Base-by-base conservation (phyloP, 805 yeast genomes). In the Kuraishia cidri region DNA sequence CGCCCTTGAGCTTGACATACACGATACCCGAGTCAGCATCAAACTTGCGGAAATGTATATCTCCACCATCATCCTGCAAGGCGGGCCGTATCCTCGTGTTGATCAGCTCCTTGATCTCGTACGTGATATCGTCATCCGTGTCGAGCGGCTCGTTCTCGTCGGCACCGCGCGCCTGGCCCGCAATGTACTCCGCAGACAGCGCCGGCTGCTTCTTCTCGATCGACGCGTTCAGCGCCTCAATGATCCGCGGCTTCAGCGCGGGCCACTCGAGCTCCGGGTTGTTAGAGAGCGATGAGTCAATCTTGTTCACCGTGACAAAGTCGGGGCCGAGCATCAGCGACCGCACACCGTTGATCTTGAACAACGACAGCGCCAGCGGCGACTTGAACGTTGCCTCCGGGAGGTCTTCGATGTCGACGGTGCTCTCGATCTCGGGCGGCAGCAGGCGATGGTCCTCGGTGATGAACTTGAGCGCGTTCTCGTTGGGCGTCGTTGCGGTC, bases 11-110 rank as follows among this genome's bases (percentile, higher is more conserved):
- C 49, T 69, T 69, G 44, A 78, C 62, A 35, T 59, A 65, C 1
- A 77, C 84, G 1, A 69, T 64, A 6, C 86, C 86, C 3, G 60
- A 48, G 6, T 66, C 66, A n/a, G 47, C 50, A 39, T 73, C 76
- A 46, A 78, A 77, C 2, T 62, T 60, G 22, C 79, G 74, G 54
- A 76, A 78, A 44, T 76, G 83, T 29, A 78, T 69, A 46, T 78
- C 86, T 4, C 86, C 86, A 29, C 86, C 86, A 46, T 78, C 86
- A 38, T 78, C 86, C 48, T 76, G 83, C 39, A 78, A 66, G 0
- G 85, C 84, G 2, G 86, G 86, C 49, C 81, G 66, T 31, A 78
- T 78, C 47, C 82, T 64, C 2, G 86, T 78, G 49, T 75, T 75
- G 24, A 78, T 74, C 41, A 78, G 56, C 50, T 78, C 86, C 43